Conservation (phyloP, 2,329 filamentous ascomycete genomes). For the Capronia epimyces region DNA sequence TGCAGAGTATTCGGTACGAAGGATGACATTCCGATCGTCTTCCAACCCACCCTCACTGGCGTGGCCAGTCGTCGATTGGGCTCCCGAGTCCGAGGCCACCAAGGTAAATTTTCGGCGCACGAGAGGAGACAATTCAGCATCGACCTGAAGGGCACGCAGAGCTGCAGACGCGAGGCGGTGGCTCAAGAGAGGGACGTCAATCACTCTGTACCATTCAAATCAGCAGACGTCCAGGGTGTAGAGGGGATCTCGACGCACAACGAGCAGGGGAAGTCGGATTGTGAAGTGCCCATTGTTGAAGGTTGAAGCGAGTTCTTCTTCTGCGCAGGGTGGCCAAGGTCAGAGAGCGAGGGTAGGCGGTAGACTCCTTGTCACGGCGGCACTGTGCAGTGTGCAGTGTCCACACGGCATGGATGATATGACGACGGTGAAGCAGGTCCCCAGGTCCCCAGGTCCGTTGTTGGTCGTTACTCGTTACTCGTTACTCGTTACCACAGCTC, state of each 20-base stretch:
- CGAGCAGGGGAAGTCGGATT: slow-evolving; percentile 39
- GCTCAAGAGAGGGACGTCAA: slow-evolving; percentile 76
- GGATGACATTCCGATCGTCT: slow-evolving; percentile 46
- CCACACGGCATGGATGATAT: neutral
- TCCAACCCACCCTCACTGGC: slow-evolving; percentile 25
- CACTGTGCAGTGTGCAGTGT: too few relatives aligned
- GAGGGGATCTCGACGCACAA: slow-evolving; percentile 30
- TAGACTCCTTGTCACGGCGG: neutral
- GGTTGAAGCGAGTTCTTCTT: neutral
- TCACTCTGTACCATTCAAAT: slow-evolving; percentile 48
- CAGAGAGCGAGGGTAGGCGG: neutral
- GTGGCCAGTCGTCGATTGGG: slow-evolving; percentile 19
- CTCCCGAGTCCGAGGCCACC: slow-evolving; percentile 29
- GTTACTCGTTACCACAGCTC: neutral
- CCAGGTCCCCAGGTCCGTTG: neutral
- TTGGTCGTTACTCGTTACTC: too few relatives aligned
- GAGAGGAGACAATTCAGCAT: slow-evolving; percentile 80
- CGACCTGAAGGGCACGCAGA: slow-evolving; percentile 70
- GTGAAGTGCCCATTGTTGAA: slow-evolving; percentile 26
- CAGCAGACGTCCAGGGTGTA: neutral
- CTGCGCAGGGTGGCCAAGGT: neutral
- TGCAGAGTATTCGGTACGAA: slow-evolving; percentile 73
- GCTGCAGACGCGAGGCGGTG: slow-evolving; percentile 71
- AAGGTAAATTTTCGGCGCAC: slow-evolving; percentile 68
- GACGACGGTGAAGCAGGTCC: neutral